These are phyloP conservation scores for Skeletonema tropicum DNA, from an alignment of 108 stramenopile species.

Conservation along the genomic window DNA sequence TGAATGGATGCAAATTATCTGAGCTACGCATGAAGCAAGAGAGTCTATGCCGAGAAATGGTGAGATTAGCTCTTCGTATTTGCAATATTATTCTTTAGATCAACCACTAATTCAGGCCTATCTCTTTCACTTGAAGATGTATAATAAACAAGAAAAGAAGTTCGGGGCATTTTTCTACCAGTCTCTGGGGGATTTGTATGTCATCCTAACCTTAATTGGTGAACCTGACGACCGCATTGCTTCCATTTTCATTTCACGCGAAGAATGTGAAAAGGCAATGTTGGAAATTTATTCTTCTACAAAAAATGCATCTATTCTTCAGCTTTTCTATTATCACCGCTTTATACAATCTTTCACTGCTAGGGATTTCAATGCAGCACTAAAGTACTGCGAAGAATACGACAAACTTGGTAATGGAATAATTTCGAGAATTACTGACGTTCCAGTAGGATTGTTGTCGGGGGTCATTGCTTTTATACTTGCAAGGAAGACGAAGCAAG, in stretches of 20 bases:
- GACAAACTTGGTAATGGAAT: not conserved
- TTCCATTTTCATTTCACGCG: constrained; percentile 4
- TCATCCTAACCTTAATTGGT: not conserved
- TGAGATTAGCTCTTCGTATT: not conserved
- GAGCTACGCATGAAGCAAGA: constrained; percentile 2
- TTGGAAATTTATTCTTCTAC: not conserved
- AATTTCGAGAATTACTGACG: not conserved
- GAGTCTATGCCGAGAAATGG: constrained; percentile 6
- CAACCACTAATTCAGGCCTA: not conserved
- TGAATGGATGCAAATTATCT: constrained; percentile 4
- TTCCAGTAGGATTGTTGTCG: not conserved
- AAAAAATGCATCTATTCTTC: not conserved
- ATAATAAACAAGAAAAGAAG: not conserved
- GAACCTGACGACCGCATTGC: not conserved
- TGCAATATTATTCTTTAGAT: not conserved
- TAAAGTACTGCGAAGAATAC: not conserved
- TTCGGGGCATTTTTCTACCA: not conserved
- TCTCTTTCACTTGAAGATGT: not conserved
- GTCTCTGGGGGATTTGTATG: not conserved
- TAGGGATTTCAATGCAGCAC: not conserved
- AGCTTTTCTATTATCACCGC: constrained; percentile 4
- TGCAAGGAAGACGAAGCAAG: not conserved
- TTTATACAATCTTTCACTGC: not conserved
- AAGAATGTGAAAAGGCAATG: not conserved
- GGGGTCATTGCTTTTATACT: not conserved